A percentile compares a stretch with the other conserved stretches of the same genome.
These are phyloP conservation scores for Globisporangium nodosum DNA, from an alignment of 352 stramenopile species.

Conservation along the genomic window DNA sequence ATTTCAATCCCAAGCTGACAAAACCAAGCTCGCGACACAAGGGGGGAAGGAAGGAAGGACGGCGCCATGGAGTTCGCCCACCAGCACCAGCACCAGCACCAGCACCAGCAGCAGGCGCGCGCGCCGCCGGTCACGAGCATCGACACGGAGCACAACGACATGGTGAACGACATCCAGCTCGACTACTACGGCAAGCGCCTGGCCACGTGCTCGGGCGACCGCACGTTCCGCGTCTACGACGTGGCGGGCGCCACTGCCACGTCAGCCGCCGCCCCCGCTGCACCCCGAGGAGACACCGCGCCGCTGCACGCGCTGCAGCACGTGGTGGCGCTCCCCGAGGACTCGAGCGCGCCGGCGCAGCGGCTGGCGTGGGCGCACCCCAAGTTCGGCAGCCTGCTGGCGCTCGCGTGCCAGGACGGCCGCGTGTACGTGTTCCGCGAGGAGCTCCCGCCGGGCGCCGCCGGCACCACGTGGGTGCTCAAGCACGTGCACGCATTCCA, in stretches of 20 bases:
- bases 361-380: conserved; percentile 82
- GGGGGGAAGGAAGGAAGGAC: no score
- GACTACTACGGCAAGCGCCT: conserved; percentile 87
- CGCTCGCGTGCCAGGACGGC: conserved; percentile 71
- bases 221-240: conserved; percentile 83
- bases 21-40: no score
- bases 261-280: conserved; percentile 4
- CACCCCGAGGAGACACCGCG: neutral
- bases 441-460: conserved; percentile 51
- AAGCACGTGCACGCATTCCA: conserved; percentile 80
- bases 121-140: conserved; percentile 54
- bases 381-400: conserved; percentile 78
- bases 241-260: conserved; percentile 47
- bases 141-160: conserved; percentile 86
- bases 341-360: conserved; percentile 66
- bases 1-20: no score
- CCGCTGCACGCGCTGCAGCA: conserved; percentile 45
- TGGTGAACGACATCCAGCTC: conserved; percentile 88
- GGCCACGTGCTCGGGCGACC: conserved; percentile 74
- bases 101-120: conserved; percentile 21
- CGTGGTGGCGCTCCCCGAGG: conserved; percentile 50
- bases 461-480: conserved; percentile 59
- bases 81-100: conserved; percentile 3
- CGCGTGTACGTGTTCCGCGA: conserved; percentile 86
- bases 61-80: conserved; percentile 14